Evolutionary conservation across 768 basidiomycete species (phyloP).

Genomic region (Mycena floridula): DNA sequence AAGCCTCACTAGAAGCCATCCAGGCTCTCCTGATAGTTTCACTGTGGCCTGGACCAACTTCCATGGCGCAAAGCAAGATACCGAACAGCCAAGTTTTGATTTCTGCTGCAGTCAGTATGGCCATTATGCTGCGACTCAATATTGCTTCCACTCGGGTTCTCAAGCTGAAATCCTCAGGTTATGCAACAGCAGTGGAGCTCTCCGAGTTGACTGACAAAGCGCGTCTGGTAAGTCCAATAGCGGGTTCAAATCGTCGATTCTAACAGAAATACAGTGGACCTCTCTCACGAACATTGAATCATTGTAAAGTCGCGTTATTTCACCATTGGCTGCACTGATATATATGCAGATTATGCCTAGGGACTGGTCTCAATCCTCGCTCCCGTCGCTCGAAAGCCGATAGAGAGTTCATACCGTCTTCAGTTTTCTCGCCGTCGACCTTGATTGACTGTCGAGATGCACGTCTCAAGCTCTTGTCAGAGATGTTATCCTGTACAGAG

Average conservation of each 20-base stretch:
- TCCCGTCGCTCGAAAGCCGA: constrained; percentile 21
- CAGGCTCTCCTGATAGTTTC: constrained; percentile 33
- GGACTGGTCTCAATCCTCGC: constrained; percentile 28
- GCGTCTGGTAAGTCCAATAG: constrained; percentile 24
- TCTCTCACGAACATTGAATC: constrained; percentile 27
- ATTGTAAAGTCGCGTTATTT: constrained; percentile 17
- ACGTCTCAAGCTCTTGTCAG: constrained; percentile 25
- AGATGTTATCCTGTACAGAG: constrained; percentile 21
- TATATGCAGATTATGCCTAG: constrained; percentile 25
- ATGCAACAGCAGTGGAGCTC: constrained; percentile 15
- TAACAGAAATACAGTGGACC: constrained; percentile 23
- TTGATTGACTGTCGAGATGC: constrained; percentile 21
- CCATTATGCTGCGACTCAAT: constrained; percentile 32
- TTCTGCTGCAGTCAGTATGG: constrained; percentile 36
- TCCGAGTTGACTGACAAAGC: constrained; percentile 27
- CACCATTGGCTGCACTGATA: background rate
- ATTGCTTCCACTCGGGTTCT: constrained; percentile 25
- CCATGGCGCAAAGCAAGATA: constrained; percentile 12
- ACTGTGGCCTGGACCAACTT: constrained; percentile 34
- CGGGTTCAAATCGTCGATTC: background rate
- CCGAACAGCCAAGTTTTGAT: constrained; percentile 29
- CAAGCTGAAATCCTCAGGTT: constrained; percentile 3
- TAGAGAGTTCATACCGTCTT: constrained; percentile 19
- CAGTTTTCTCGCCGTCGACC: constrained; percentile 19
- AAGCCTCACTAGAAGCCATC: constrained; percentile 28